These are phyloP conservation scores for Neurospora terricola DNA, from an alignment of 495 filamentous ascomycete species.

Conservation along the genomic window DNA sequence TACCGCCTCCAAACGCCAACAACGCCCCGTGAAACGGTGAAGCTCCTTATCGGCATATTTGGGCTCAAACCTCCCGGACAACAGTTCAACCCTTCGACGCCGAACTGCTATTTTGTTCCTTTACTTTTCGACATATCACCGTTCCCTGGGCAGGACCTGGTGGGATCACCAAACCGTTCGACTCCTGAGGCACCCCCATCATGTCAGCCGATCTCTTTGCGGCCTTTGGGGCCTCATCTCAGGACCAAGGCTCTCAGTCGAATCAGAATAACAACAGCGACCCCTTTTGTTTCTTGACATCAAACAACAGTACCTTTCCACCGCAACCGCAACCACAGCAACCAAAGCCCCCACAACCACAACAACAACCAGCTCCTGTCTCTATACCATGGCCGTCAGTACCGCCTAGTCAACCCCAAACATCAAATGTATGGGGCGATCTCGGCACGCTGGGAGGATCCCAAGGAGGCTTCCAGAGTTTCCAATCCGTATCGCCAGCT, in stretches of 20 bases:
- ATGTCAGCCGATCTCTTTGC: constrained; percentile 74
- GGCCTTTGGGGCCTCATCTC: constrained; percentile 47
- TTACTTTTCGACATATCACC: too few species aligned
- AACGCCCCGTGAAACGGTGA: neutral
- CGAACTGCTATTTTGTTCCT: too few species aligned
- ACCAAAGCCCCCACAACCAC: constrained; percentile 10
- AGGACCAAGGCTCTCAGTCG: constrained; percentile 16
- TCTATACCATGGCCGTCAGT: constrained; percentile 8
- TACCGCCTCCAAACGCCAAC: neutral
- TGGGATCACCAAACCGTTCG: too few species aligned
- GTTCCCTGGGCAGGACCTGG: too few species aligned
- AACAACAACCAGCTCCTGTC: constrained; percentile 7
- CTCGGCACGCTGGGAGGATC: constrained; percentile 6
- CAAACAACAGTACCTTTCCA: neutral
- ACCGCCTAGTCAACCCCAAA: constrained; percentile 3
- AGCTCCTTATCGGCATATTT: too few species aligned
- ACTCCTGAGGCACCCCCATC: neutral
- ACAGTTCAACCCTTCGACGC: too few species aligned
- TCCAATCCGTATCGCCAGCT: neutral
- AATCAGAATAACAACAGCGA: constrained; percentile 10
- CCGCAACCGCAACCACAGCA: constrained; percentile 9
- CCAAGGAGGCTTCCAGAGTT: constrained; percentile 1
- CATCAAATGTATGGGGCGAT: constrained; percentile 9
- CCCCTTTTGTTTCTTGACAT: constrained; percentile 14
- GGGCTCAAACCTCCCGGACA: too few species aligned